phyloP scores from a whole-genome alignment of 1,284 basidiomycete genomes.

The Malassezia psittaci region DNA sequence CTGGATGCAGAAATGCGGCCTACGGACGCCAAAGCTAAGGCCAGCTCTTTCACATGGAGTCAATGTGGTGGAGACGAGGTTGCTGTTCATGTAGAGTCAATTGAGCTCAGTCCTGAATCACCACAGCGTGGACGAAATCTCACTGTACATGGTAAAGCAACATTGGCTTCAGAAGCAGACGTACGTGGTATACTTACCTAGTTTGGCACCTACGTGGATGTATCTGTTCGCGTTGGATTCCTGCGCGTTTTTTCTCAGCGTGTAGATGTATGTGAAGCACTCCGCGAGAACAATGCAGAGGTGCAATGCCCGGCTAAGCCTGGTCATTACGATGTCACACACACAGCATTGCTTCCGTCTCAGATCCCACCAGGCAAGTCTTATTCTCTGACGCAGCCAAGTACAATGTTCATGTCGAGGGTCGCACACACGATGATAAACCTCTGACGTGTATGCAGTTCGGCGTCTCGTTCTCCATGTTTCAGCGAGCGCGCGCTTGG shows the following conservation, averaged over 20 bases:
- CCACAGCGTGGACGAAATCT: slow-evolving; percentile 41
- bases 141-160: slow-evolving; percentile 36
- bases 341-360: slow-evolving; percentile 38
- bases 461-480: slow-evolving; percentile 1
- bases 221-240: slow-evolving; percentile 41
- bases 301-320: slow-evolving; percentile 39
- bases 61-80: slow-evolving; percentile 29
- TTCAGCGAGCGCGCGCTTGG: background rate
- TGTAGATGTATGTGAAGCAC: slow-evolving; percentile 40
- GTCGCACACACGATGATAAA: slow-evolving; percentile 62
- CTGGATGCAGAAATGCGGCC: slow-evolving; percentile 4
- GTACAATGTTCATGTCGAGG: slow-evolving; percentile 65
- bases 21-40: background rate
- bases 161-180: slow-evolving; percentile 24
- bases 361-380: slow-evolving; percentile 36
- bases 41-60: slow-evolving; percentile 34
- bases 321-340: slow-evolving; percentile 35
- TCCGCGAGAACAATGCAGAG: slow-evolving; percentile 32
- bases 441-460: slow-evolving; percentile 4
- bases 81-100: slow-evolving; percentile 27
- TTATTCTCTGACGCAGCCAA: slow-evolving; percentile 57
- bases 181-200: slow-evolving; percentile 20
- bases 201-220: slow-evolving; percentile 33
- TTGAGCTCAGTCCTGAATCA: slow-evolving; percentile 39
- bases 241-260: slow-evolving; percentile 32